phyloP scores from a whole-genome alignment of 768 basidiomycete species.

The Boletellus emodensis region DNA sequence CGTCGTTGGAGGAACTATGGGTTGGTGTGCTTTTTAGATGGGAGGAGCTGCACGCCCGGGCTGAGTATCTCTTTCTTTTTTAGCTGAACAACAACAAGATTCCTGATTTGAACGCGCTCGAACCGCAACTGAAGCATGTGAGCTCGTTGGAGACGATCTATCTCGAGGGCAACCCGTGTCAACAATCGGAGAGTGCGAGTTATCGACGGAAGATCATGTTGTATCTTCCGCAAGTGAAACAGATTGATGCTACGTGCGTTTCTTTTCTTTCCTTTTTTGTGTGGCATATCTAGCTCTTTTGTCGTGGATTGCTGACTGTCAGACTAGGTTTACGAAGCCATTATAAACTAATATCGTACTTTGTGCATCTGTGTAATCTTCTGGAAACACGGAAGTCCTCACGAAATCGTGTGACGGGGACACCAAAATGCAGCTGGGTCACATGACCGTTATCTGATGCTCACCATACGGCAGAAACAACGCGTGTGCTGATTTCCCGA shows the following conservation, averaged over 20 bases:
- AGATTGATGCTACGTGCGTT: constrained; percentile 94
- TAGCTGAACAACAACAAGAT: constrained; percentile 90
- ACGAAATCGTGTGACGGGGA: no score
- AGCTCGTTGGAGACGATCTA: constrained; percentile 80
- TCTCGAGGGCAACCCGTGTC: constrained; percentile 93
- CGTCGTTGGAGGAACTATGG: constrained; percentile 88
- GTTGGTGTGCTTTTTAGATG: constrained; percentile 38
- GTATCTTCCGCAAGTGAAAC: constrained; percentile 81
- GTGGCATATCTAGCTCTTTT: no score
- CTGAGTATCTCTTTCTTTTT: constrained; percentile 1
- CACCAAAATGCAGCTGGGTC: no score
- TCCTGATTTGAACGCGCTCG: constrained; percentile 61
- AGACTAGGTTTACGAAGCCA: constrained; percentile 51
- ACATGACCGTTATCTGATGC: no score
- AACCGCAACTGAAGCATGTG: constrained; percentile 59
- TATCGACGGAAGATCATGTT: constrained; percentile 91
- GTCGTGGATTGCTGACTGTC: constrained; percentile 1
- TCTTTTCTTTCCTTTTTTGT: no score
- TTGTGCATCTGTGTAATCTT: constrained; percentile 37
- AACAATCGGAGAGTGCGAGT: constrained; percentile 65
- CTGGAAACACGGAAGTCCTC: no score
- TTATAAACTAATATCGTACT: constrained; percentile 76
- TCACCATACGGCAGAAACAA: no score
- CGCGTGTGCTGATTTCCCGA: no score
- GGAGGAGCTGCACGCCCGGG: neutral